Evolutionary conservation across 768 basidiomycete genomes (phyloP).

Genomic region (Leccinum ochraceum): DNA sequence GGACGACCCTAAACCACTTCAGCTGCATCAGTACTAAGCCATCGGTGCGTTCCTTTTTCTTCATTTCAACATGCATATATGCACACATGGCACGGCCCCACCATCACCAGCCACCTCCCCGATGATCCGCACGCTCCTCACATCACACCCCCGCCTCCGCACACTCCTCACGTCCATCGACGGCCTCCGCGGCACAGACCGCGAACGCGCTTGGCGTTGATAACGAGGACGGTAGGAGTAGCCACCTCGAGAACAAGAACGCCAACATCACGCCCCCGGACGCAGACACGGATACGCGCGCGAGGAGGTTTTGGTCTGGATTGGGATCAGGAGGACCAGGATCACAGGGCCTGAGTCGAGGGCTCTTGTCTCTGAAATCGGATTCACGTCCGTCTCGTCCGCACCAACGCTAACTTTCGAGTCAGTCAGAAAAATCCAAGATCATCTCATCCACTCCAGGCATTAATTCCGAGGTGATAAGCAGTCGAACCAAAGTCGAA

Average conservation of each 20-base stretch:
- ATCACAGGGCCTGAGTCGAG: too few relatives aligned
- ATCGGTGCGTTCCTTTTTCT: too few relatives aligned
- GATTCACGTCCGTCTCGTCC: neutral
- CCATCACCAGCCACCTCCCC: constrained; percentile 60
- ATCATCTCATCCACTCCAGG: neutral
- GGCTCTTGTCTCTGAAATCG: neutral
- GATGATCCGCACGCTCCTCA: constrained; percentile 54
- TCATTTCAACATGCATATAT: too few relatives aligned
- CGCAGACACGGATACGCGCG: constrained; percentile 45
- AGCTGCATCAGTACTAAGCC: too few relatives aligned
- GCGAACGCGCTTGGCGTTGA: constrained; percentile 66
- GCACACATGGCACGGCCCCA: too few relatives aligned
- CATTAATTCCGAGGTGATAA: too few relatives aligned
- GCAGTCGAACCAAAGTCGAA: neutral
- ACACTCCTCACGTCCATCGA: constrained; percentile 59
- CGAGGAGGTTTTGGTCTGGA: constrained; percentile 60
- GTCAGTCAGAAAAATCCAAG: neutral
- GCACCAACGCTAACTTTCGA: neutral
- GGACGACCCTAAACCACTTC: too few relatives aligned
- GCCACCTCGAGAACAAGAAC: constrained; percentile 37
- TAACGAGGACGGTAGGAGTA: constrained; percentile 11
- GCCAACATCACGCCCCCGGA: constrained; percentile 29
- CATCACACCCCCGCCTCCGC: constrained; percentile 51
- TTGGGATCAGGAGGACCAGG: constrained; percentile 45
- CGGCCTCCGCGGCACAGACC: constrained; percentile 57